Base-by-base conservation (phyloP, 257 asterid genomes). In the Orobanche coerulescens region DNA sequence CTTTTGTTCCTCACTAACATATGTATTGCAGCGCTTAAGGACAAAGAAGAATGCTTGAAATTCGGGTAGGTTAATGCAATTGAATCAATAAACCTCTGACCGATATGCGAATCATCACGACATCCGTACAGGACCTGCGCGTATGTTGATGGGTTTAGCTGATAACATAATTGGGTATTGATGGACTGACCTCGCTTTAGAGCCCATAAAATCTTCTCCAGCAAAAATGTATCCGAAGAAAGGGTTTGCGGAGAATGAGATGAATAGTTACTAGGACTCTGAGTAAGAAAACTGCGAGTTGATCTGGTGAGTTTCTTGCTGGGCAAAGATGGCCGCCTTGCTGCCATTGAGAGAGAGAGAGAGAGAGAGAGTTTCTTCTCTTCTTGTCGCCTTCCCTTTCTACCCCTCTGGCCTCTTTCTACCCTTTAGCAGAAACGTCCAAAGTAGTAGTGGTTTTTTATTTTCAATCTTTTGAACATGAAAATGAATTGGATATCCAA, bases 1-100 rank as follows among this genome's bases (percentile, higher is more conserved):
- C 94, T 79, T 65, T 62, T 79, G 64, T 82, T 67, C 59, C 77
- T 75, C 64, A 84, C 78, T 44, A 85, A 72, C 22, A 76, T 33
- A 61, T 81, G 94, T 28, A 79, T 62, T n/a, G 83, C 81, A 18
- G 86, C 82, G 70, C 92, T 76, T 42, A 81, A 49, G 1, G 96
- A 87, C 49, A 46, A 11, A 13, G 87, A 74, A 0, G 86, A 76
- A 77, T 87, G 94, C 79, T 71, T 81, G 70, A 85, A 82, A 74
- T 73, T 79, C 1, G 96, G 85, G 73, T 36, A 70, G 58, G 71
- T 77, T 44, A 46, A 5, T 5, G 86, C 71, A 19, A 81, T 37
- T 19, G 52, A 72, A 71, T 87, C 85, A 30, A 87, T 67, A 58
- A 87, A 82, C 46, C 68, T 81, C 72, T 74, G 79, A 62, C 73